Evolutionary conservation across 2,329 filamentous ascomycete genomes (phyloP), one percentile per base, ranked within the genome.

Genomic region (Fusarium nematophilum): DNA sequence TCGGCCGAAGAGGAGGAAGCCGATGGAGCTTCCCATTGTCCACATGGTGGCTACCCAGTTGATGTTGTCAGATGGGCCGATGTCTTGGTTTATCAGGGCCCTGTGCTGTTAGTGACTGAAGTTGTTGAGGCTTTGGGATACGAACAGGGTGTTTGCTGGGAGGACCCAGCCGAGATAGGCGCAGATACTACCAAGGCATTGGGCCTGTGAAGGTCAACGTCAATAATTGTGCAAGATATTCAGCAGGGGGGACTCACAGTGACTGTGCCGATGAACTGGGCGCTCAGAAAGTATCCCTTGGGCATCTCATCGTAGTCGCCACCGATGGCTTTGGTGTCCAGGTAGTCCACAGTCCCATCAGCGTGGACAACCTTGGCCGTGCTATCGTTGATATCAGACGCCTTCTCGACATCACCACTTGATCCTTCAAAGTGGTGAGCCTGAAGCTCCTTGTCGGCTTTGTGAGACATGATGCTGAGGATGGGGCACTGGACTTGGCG

Each of bases 1-100:
- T n/a, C 78, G 76, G 38, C 78, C 78, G 18, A 77, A 69, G 8
- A 81, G 66, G 50, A 78, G 66, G 52, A 77, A 76, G 23, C 73
- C 74, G 37, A 78, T 69, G 30, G 70, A 72, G 13, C 64, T 67
- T n/a, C 74, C 75, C 48, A 79, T 67, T 4, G 74, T 75, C 71
- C 72, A 78, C 54, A 72, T 70, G 9, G 69, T 74, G 10, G 71
- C 68, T 2, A 73, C 70, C 72, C 73, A 73, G 57, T 60, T 64
- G 59, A 75, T 74, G 30, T 70, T 65, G 11, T 56, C 39, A 3
- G 71, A 72, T 26, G 64, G 68, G 2, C 71, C 72, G 14, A 74
- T 57, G 44, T 74, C 72, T 42, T 63, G 64, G 36, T 74, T 71
- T 64, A 74, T 73, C 26, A 71, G 67, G 13, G 56, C 29, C 5